Evolutionary conservation across 129 eudicot genomes (phyloP).

Genomic region (Apium graveolens): DNA sequence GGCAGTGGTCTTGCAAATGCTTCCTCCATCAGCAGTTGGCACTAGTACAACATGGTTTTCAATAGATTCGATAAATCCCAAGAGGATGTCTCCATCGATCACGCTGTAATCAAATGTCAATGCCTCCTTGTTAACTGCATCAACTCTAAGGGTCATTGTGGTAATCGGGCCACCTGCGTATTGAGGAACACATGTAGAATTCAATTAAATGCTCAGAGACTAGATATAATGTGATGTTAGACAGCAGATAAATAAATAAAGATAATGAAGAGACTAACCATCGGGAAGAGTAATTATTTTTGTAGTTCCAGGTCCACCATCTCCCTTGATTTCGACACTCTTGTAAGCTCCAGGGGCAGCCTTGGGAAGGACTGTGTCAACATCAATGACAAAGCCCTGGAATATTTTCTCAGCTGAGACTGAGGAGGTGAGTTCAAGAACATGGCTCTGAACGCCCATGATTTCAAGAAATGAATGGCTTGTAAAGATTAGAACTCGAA

Average conservation of each 20-base stretch:
- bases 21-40: neutral
- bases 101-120: neutral
- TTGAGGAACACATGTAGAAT: no score
- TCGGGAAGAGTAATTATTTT: neutral
- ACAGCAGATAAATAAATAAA: no score
- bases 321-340: slow-evolving; percentile 12
- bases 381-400: neutral
- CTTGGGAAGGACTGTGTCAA: slow-evolving; percentile 13
- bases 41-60: neutral
- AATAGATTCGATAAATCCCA: neutral
- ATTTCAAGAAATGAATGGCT: neutral
- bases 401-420: neutral
- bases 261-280: neutral
- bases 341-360: slow-evolving; percentile 11
- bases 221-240: no score
- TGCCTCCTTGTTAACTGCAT: neutral
- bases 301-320: slow-evolving; percentile 16
- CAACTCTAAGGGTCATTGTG: neutral
- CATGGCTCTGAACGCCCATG: neutral
- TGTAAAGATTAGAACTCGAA: neutral
- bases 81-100: neutral
- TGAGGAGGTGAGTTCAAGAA: neutral
- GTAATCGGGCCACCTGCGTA: neutral
- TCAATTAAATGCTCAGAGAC: no score
- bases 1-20: neutral